Evolutionary conservation across 2,329 filamentous ascomycete genomes (phyloP).

Genomic region (Colletotrichum karsti): DNA sequence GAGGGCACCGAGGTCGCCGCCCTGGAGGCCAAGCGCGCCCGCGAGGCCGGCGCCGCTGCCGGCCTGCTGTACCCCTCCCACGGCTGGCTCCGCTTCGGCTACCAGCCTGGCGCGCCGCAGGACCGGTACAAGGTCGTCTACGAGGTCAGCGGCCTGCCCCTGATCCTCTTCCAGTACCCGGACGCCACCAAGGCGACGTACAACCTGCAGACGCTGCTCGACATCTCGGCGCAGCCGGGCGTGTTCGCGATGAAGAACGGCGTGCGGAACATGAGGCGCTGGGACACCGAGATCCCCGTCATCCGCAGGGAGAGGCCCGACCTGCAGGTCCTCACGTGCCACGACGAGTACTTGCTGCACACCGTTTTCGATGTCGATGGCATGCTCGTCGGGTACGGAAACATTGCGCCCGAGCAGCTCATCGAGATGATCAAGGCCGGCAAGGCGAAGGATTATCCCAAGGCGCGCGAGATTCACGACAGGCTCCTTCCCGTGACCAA

Average conservation of each 20-base stretch:
- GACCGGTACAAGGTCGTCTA: constrained; percentile 60
- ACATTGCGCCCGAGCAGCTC: constrained; percentile 58
- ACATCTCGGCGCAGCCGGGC: constrained; percentile 59
- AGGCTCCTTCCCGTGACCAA: constrained; percentile 59
- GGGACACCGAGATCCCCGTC: constrained; percentile 63
- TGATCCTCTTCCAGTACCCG: constrained; percentile 63
- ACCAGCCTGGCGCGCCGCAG: constrained; percentile 60
- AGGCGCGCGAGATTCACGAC: constrained; percentile 58
- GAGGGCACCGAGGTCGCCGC: constrained; percentile 62
- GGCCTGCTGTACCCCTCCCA: constrained; percentile 62
- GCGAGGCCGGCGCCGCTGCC: constrained; percentile 57
- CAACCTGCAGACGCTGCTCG: constrained; percentile 58
- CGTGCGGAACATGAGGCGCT: constrained; percentile 64
- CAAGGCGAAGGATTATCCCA: constrained; percentile 56
- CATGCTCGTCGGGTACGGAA: constrained; percentile 63
- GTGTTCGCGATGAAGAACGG: constrained; percentile 67
- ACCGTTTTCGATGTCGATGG: constrained; percentile 61
- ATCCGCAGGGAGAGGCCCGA: constrained; percentile 57
- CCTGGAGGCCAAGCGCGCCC: constrained; percentile 58
- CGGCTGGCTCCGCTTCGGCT: constrained; percentile 64
- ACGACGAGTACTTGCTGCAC: constrained; percentile 62
- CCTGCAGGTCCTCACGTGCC: constrained; percentile 59
- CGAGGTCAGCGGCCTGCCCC: constrained; percentile 55
- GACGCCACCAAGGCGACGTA: constrained; percentile 63
- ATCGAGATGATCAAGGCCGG: constrained; percentile 60